phyloP scores from a whole-genome alignment of 1,139 yeast species.

The Kodamaea sp. region DNA sequence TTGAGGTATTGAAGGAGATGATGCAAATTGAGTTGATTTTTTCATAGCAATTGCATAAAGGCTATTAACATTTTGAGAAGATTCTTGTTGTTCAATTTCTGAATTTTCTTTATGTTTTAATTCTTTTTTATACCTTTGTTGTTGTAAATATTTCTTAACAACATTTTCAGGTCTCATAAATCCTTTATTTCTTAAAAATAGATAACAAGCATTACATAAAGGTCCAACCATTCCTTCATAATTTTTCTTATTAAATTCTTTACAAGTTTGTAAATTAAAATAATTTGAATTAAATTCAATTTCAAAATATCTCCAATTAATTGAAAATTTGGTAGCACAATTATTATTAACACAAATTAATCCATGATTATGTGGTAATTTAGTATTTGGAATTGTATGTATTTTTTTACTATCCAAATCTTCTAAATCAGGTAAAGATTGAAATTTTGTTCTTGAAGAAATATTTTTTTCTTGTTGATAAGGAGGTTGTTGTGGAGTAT shows the following conservation, averaged over 20 bases:
- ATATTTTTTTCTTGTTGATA: slow-evolving; percentile 16
- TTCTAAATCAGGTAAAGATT: slow-evolving; percentile 43
- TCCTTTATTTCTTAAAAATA: slow-evolving; percentile 47
- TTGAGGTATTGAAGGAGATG: slow-evolving; percentile 24
- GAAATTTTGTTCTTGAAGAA: slow-evolving; percentile 20
- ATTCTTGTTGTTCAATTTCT: slow-evolving; percentile 8
- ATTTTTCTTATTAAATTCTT: slow-evolving; percentile 38
- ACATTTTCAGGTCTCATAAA: slow-evolving; percentile 50
- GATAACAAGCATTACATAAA: slow-evolving; percentile 48
- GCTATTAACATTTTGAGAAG: slow-evolving; percentile 5
- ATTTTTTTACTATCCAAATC: slow-evolving; percentile 45
- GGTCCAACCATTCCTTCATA: slow-evolving; percentile 53
- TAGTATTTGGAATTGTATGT: slow-evolving; percentile 39
- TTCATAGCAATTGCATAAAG: slow-evolving; percentile 18
- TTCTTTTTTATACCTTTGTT: slow-evolving; percentile 41
- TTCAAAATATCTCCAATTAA: slow-evolving; percentile 48
- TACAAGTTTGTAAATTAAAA: slow-evolving; percentile 37
- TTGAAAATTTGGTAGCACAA: slow-evolving; percentile 40
- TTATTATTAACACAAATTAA: slow-evolving; percentile 42
- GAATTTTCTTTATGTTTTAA: slow-evolving; percentile 25
- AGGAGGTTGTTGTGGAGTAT: slow-evolving; percentile 42
- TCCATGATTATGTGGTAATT: slow-evolving; percentile 40
- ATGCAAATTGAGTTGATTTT: slow-evolving; percentile 20
- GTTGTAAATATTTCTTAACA: slow-evolving; percentile 46
- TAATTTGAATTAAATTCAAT: slow-evolving; percentile 40